Percentiles rank a stretch among this genome's conserved stretches.
Conservation (phyloP, 1,284 basidiomycete genomes). For the Fomitopsis schrenkii region DNA sequence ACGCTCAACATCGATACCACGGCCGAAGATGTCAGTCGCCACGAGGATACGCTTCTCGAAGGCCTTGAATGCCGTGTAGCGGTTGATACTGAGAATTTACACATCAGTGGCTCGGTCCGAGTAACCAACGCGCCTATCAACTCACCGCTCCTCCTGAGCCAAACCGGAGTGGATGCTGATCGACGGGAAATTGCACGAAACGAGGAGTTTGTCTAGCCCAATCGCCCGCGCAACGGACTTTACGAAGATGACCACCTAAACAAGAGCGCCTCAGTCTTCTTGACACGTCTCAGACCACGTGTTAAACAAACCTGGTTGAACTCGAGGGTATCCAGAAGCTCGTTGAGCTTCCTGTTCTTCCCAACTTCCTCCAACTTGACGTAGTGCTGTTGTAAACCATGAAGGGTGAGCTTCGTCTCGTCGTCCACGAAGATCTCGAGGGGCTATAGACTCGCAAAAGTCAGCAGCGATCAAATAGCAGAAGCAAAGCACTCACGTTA, state of each 20-base stretch:
- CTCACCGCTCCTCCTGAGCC: slow-evolving; percentile 92
- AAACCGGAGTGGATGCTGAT: slow-evolving; percentile 97
- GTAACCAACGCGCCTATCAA: slow-evolving; percentile 13
- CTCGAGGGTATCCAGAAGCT: slow-evolving; percentile 93
- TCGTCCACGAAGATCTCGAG: slow-evolving; percentile 99
- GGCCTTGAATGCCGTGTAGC: slow-evolving; percentile 99
- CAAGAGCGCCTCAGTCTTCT: slow-evolving; percentile 4
- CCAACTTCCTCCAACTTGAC: slow-evolving; percentile 93
- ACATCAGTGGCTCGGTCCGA: slow-evolving; percentile 5
- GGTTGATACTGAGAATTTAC: slow-evolving; percentile 64
- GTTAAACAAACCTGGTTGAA: slow-evolving; percentile 84
- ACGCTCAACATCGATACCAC: slow-evolving; percentile 96
- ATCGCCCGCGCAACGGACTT: slow-evolving; percentile 97
- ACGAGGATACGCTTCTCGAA: slow-evolving; percentile 99
- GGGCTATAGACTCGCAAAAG: slow-evolving; percentile 52
- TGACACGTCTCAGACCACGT: not conserved
- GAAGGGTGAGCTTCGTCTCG: slow-evolving; percentile 97
- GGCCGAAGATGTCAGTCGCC: slow-evolving; percentile 95
- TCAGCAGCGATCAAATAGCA: slow-evolving; percentile 4
- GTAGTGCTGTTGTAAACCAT: slow-evolving; percentile 98
- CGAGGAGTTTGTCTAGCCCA: slow-evolving; percentile 93
- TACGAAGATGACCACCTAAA: slow-evolving; percentile 97
- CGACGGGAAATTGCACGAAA: slow-evolving; percentile 98
- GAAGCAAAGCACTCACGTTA: slow-evolving; percentile 63
- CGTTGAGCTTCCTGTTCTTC: slow-evolving; percentile 98